Percentiles rank a stretch among this genome's conserved stretches.
Evolutionary conservation across 371 early-diverging fungal species (phyloP).

Genomic region (Apophysomyces variabilis): DNA sequence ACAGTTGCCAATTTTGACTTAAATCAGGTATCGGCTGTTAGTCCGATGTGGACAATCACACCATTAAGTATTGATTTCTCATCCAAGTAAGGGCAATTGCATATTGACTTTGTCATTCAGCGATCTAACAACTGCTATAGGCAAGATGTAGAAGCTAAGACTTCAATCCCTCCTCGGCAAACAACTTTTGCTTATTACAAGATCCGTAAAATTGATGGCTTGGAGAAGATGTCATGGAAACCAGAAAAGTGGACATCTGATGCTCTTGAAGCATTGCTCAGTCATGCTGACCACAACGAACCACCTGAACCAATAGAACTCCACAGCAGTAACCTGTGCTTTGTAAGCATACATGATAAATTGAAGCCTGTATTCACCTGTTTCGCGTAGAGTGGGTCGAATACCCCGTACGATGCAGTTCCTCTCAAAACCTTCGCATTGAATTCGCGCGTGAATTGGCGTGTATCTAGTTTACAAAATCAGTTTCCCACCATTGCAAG

Average conservation of each 20-base stretch:
- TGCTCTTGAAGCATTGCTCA: slow-evolving; percentile 49
- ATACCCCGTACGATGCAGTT: slow-evolving; percentile 47
- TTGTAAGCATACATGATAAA: slow-evolving; percentile 42
- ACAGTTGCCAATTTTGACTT: slow-evolving; percentile 62
- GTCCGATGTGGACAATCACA: slow-evolving; percentile 74
- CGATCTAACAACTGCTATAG: not conserved
- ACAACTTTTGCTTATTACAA: slow-evolving; percentile 70
- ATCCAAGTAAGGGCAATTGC: slow-evolving; percentile 19
- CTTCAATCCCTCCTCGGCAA: slow-evolving; percentile 60
- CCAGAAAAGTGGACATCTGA: slow-evolving; percentile 60
- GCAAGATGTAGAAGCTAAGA: slow-evolving; percentile 45
- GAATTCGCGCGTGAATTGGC: slow-evolving; percentile 77
- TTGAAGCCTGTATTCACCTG: not conserved
- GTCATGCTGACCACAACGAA: slow-evolving; percentile 28
- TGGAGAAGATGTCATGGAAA: slow-evolving; percentile 19
- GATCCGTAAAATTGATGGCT: slow-evolving; percentile 32
- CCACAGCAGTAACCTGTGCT: slow-evolving; percentile 44
- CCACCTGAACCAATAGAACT: slow-evolving; percentile 46
- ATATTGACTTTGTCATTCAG: not conserved
- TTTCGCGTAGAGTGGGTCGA: slow-evolving; percentile 40
- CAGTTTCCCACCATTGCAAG: slow-evolving; percentile 70
- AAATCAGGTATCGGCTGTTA: slow-evolving; percentile 73
- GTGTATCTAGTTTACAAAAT: slow-evolving; percentile 57
- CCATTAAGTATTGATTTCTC: slow-evolving; percentile 52
- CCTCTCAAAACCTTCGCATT: slow-evolving; percentile 70